Evolutionary conservation across 1,284 basidiomycete genomes (phyloP).

Genomic region (Erythrobasidium hasegawianum): DNA sequence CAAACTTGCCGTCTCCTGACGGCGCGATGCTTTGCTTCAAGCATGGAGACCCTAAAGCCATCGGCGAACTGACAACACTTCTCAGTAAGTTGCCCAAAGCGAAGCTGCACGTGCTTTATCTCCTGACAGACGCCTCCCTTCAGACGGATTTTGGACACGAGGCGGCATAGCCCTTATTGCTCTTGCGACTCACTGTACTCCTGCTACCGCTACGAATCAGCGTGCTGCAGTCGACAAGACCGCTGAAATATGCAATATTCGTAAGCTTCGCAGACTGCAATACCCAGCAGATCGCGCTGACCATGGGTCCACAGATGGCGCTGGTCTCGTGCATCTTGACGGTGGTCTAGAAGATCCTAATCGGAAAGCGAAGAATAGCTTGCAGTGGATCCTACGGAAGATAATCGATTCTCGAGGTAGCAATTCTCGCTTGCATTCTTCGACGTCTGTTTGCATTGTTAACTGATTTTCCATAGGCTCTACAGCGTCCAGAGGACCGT

Average conservation of each 20-base stretch:
- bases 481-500: too few relatives aligned
- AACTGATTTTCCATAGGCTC: too few relatives aligned
- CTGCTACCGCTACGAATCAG: conserved; percentile 17
- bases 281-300: neutral
- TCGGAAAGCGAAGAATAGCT: conserved; percentile 44
- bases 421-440: too few relatives aligned
- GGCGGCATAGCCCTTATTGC: conserved; percentile 44
- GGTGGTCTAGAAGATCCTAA: conserved; percentile 44
- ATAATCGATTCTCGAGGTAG: conserved; percentile 44
- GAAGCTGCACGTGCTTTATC: neutral
- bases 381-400: conserved; percentile 44
- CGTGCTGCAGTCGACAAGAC: conserved; percentile 41
- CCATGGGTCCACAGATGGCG: conserved; percentile 36
- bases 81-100: conserved; percentile 35
- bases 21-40: conserved; percentile 47
- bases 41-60: conserved; percentile 41
- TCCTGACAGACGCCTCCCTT: neutral
- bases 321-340: conserved; percentile 46
- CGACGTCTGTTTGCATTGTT: too few relatives aligned
- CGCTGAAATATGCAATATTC: conserved; percentile 42
- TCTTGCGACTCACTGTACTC: conserved; percentile 44
- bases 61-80: conserved; percentile 38
- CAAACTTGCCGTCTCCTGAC: conserved; percentile 41
- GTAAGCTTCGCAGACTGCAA: too few relatives aligned
- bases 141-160: conserved; percentile 46